phyloP scores from a whole-genome alignment of 1,139 yeast species.

The Debaryomyces coudertii region DNA sequence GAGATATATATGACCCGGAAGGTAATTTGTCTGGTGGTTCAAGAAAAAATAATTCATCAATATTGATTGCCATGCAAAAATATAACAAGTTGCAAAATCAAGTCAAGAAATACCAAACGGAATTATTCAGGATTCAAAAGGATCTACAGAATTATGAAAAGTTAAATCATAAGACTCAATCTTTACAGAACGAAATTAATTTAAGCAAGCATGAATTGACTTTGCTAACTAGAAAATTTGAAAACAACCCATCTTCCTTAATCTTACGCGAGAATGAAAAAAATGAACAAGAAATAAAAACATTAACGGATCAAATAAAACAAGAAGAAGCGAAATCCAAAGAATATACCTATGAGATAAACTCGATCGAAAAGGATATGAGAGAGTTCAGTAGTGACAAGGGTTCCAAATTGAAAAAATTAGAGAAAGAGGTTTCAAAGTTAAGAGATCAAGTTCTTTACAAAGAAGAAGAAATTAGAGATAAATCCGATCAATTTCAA shows the following conservation, averaged over 20 bases:
- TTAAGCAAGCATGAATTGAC: slow-evolving; percentile 69
- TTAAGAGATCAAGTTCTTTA: slow-evolving; percentile 41
- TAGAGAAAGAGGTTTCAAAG: slow-evolving; percentile 56
- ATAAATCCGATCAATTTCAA: slow-evolving; percentile 60
- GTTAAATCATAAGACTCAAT: slow-evolving; percentile 55
- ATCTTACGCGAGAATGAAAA: slow-evolving; percentile 54
- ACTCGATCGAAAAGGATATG: slow-evolving; percentile 71
- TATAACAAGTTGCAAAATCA: slow-evolving; percentile 56
- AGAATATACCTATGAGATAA: slow-evolving; percentile 47
- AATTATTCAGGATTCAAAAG: slow-evolving; percentile 43
- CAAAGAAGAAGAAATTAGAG: slow-evolving; percentile 48
- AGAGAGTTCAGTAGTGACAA: slow-evolving; percentile 80
- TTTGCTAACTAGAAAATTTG: slow-evolving; percentile 61
- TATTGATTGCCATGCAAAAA: slow-evolving; percentile 68
- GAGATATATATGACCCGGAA: slow-evolving; percentile 94
- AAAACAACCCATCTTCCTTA: slow-evolving; percentile 61
- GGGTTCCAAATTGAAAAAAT: slow-evolving; percentile 72
- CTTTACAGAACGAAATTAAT: slow-evolving; percentile 66
- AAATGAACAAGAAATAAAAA: slow-evolving; percentile 52
- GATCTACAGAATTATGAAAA: slow-evolving; percentile 49
- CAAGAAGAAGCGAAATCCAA: slow-evolving; percentile 32
- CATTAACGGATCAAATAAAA: slow-evolving; percentile 43
- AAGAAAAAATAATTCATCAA: slow-evolving; percentile 58
- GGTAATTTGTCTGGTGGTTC: slow-evolving; percentile 98
- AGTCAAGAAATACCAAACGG: slow-evolving; percentile 40